These are phyloP conservation scores for Pythium biforme DNA, from an alignment of 352 stramenopile genomes.

Conservation along the genomic window DNA sequence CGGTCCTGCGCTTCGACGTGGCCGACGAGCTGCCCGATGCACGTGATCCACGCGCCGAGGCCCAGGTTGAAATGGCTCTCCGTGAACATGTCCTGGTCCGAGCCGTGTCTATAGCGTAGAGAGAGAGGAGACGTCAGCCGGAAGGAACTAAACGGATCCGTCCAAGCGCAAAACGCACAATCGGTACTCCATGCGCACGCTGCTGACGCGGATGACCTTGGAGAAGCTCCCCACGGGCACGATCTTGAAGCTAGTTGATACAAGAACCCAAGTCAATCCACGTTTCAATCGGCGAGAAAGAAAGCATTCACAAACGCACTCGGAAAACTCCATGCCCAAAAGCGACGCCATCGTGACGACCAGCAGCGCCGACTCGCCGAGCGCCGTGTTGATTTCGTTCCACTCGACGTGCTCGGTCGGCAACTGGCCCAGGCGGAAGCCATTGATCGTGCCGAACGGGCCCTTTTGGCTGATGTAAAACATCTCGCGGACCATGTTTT, in stretches of 20 bases:
- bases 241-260: slow-evolving; percentile 68
- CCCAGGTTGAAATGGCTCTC: slow-evolving; percentile 88
- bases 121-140: slow-evolving; percentile 9
- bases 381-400: slow-evolving; percentile 87
- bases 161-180: slow-evolving; percentile 34
- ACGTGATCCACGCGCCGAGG: slow-evolving; percentile 76
- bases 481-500: slow-evolving; percentile 73
- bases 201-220: slow-evolving; percentile 80
- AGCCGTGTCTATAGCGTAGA: slow-evolving; percentile 53
- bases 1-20: slow-evolving; percentile 54
- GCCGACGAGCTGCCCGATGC: slow-evolving; percentile 63
- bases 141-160: too few species aligned
- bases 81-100: slow-evolving; percentile 79
- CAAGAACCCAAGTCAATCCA: background rate
- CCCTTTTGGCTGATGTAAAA: slow-evolving; percentile 77
- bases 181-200: slow-evolving; percentile 78
- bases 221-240: slow-evolving; percentile 85
- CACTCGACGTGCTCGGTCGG: slow-evolving; percentile 63
- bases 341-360: slow-evolving; percentile 57
- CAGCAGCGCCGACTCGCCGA: slow-evolving; percentile 72
- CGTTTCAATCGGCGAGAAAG: background rate
- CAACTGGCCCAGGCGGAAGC: slow-evolving; percentile 75
- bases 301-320: slow-evolving; percentile 40
- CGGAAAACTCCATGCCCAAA: slow-evolving; percentile 62
- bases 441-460: slow-evolving; percentile 82